Base-by-base conservation (phyloP, 768 basidiomycete species). In the Mycena polygramma region DNA sequence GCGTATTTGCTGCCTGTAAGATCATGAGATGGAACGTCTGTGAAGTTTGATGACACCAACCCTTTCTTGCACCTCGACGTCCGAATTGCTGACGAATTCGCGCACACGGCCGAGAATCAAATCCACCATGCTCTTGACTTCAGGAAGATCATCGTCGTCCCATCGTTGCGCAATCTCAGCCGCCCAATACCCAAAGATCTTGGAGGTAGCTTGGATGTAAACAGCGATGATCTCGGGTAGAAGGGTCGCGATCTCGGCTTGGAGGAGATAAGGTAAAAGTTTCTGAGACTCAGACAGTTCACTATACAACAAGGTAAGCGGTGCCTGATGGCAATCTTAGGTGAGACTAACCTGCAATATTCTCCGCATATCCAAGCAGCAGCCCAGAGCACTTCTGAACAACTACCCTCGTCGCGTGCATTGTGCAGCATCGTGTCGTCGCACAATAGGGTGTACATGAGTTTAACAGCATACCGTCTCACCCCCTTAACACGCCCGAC, bases 281-380 rank as follows among this genome's bases (percentile, higher is more conserved):
- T 92, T 91, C 63, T 92, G 91, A 0, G 94, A 93, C 54, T 94
- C 92, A 0, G 87, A 80, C n/a, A 96, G 84, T 73, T 95, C 92
- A 53, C 95, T 96, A 75, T 41, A 54, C 41, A 10, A 30, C 55
- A 41, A 64, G 46, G 15, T 55, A 26, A 62, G 63, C 71, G 19
- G 73, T 22, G 17, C 9, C 55, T 15, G 54, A 43, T 30, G 8
- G 53, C 22, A 53, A 35, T 17, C 2, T 13, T 4, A 35, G n/a
- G 60, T 64, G 41, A 58, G 30, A 83, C 92, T 78, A 74, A 96
- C 97, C 90, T 86, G 87, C 93, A 92, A 78, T 95, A 95, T 81
- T 99, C 98, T 22, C 97, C 97, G 71, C 94, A 96, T 73, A 98
- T 94, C 94, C 95, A 99, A 7, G 96, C 95, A 13, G 96, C 97